A percentile compares a stretch with the other conserved stretches of the same genome.
phyloP scores from a whole-genome alignment of 306 rosid genomes.

The Medicago ruthenica region DNA sequence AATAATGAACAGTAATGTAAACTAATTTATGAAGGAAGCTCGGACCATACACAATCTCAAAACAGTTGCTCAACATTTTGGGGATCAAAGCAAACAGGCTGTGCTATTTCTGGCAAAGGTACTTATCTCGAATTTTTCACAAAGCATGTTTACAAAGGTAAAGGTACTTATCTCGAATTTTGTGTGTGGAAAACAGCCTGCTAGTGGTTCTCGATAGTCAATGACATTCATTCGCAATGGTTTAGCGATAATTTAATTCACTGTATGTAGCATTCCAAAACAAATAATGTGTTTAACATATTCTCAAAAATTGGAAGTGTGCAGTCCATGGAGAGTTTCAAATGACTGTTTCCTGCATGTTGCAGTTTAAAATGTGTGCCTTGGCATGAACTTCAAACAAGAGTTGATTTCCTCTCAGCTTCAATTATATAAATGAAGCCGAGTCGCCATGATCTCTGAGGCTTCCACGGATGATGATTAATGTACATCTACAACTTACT shows the following conservation, averaged over 20 bases:
- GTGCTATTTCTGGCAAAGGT: too few species aligned
- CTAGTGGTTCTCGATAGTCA: too few species aligned
- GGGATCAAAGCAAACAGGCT: neutral
- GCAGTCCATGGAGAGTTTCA: neutral
- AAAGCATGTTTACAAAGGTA: too few species aligned
- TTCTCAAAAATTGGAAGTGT: too few species aligned
- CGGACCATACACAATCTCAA: conserved; percentile 13
- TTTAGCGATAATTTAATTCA: too few species aligned
- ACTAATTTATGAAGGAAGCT: neutral
- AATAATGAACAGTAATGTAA: neutral
- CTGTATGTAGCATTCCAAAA: too few species aligned
- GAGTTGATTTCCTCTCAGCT: conserved; percentile 27
- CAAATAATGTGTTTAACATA: too few species aligned
- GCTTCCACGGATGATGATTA: neutral
- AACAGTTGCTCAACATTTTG: conserved; percentile 10
- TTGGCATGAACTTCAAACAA: conserved; percentile 7
- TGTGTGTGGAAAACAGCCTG: too few species aligned
- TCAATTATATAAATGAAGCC: conserved; percentile 18
- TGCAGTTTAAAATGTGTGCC: neutral
- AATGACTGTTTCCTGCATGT: conserved; percentile 22
- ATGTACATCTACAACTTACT: conserved; percentile 30
- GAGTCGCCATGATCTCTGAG: conserved; percentile 9
- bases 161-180: too few species aligned
- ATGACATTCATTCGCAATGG: too few species aligned
- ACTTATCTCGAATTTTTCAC: too few species aligned